Base-by-base conservation (phyloP, 805 yeast genomes). In the Maudiozyma pseudohumilis region DNA sequence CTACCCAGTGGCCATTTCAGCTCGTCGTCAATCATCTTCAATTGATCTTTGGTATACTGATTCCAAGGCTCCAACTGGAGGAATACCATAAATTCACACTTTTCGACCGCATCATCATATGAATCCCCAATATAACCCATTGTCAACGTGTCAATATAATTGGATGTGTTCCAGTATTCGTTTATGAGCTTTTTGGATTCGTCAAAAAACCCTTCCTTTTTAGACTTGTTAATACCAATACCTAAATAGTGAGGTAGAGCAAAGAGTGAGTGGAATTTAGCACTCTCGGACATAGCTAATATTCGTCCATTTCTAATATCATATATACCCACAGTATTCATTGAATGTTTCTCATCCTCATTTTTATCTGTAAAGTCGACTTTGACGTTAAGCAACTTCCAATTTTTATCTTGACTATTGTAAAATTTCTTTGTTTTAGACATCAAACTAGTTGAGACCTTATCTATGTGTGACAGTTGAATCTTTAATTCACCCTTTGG, bases 81-180 rank as follows among this genome's bases (percentile, higher is more conserved):
- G 49, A 70, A 87, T 0, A 74, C 57, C 15, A 86, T 61, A 44
- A 68, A 77, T 55, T 88, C 97, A 59, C 97, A 88, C 42, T 62
- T 69, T 12, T 55, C 55, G 6, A 35, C 36, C 0, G 69, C 59
- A 22, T 35, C 45, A 41, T 70, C 62, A 20, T 59, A 43, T 22
- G 47, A 44, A 21, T 52, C 52, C 10, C 50, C 47, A 16, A 58
- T 28, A 27, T 48, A 46, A 2, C 36, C 30, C 94, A 61, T 94
- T 73, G 50, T 49, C 7, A 53, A 23, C 4, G 71, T 44, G 15
- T 72, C 70, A 2, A 65, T 61, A 18, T 64, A 44, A 34, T 65
- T 53, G 0, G 77, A 65, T 2, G 59, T 52, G 30, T 75, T 69
- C 40, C 70, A 49, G 31, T 68, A 63, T 22, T 68, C 70, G 4